Percentiles rank a stretch among this genome's conserved stretches.
Evolutionary conservation across 352 stramenopile genomes (phyloP).

Genomic region (Phytophthora rubi): DNA sequence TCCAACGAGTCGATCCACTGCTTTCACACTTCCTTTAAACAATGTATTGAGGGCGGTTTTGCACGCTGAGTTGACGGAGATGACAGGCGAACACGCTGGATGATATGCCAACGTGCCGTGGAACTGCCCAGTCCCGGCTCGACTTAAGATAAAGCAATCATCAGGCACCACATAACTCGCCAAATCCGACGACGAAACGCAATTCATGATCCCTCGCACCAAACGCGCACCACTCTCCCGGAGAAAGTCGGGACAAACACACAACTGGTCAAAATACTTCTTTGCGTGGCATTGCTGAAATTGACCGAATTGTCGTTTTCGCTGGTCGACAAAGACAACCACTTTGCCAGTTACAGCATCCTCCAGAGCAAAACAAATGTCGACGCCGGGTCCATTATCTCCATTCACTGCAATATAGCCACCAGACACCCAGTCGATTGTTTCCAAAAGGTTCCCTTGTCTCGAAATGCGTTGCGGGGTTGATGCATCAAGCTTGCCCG

Average conservation of each 20-base stretch:
- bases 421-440: constrained; percentile 12
- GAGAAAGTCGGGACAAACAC: constrained; percentile 11
- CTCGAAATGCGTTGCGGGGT: neutral
- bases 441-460: constrained; percentile 1
- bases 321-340: constrained; percentile 17
- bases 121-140: constrained; percentile 30
- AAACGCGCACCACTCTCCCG: constrained; percentile 7
- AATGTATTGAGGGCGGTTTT: constrained; percentile 34
- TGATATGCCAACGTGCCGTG: constrained; percentile 40
- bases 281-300: constrained; percentile 13
- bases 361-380: constrained; percentile 40
- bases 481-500: neutral
- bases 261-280: constrained; percentile 8
- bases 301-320: constrained; percentile 8
- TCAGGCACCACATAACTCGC: neutral
- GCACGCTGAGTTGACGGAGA: constrained; percentile 36
- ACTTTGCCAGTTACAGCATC: constrained; percentile 20
- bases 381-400: constrained; percentile 29
- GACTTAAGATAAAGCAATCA: constrained; percentile 22
- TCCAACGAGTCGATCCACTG: neutral
- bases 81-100: constrained; percentile 35
- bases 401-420: constrained; percentile 35
- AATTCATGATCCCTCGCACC: constrained; percentile 1
- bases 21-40: constrained; percentile 2
- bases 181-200: constrained; percentile 2